Percentiles rank a stretch among this genome's conserved stretches.
Evolutionary conservation across 2,329 filamentous ascomycete genomes (phyloP).

Genomic region (Calonectria hawksworthii): DNA sequence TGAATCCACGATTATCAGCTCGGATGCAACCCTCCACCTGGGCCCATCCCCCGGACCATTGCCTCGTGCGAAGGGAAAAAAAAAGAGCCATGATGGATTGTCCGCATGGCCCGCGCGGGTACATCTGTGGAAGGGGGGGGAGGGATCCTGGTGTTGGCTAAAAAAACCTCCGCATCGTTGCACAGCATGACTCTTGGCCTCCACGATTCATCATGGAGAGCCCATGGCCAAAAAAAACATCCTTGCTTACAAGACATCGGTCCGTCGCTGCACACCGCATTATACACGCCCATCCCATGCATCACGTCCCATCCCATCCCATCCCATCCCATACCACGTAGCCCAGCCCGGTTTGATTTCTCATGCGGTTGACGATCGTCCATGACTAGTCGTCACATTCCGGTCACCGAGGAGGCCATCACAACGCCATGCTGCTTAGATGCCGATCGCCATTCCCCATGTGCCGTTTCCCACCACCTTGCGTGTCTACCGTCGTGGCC

Average conservation of each 20-base stretch:
- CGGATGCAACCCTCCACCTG: conserved; percentile 22
- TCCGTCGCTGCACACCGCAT: conserved; percentile 1
- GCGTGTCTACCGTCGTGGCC: conserved; percentile 1
- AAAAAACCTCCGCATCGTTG: conserved; percentile 13
- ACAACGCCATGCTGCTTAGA: conserved; percentile 16
- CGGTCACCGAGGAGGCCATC: conserved; percentile 1
- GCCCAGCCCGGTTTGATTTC: background rate
- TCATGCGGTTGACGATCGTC: background rate
- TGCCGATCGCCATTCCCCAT: conserved; percentile 26
- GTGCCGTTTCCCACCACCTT: conserved; percentile 18
- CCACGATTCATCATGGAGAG: background rate
- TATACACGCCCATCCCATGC: background rate
- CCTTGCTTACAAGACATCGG: conserved; percentile 3
- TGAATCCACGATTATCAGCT: background rate
- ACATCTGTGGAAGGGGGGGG: background rate
- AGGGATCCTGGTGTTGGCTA: background rate
- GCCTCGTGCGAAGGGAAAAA: background rate
- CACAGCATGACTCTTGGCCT: conserved; percentile 8
- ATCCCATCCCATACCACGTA: background rate
- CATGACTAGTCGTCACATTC: background rate
- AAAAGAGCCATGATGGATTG: conserved; percentile 6
- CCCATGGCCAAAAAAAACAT: background rate
- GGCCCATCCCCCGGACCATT: background rate
- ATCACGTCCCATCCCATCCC: background rate
- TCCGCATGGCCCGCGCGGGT: background rate